Base-by-base conservation (phyloP, 176 grass and related monocot genomes). In the Lolium rigidum region DNA sequence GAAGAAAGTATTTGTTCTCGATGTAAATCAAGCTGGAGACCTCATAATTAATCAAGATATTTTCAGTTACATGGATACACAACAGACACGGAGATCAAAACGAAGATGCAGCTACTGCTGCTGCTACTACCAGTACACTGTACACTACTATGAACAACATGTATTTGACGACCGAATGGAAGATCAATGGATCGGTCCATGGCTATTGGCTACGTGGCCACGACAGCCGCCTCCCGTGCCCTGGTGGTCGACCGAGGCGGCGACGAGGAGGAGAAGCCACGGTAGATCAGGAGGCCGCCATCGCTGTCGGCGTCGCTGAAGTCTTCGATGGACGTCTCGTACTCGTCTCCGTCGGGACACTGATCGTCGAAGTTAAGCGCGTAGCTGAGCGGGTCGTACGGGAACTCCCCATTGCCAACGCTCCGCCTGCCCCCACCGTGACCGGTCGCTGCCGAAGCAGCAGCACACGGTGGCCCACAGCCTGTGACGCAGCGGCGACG, bases 331-430 rank as follows among this genome's bases (percentile, higher is more conserved):
- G 22, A 51, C 22, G 46, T 26, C 71, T 64, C 61, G 24, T 64
- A 28, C 0, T 86, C 67, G 0, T 63, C 90, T 20, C 14, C 66
- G 6, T 38, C 67, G 35, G 11, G 47, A 2, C 55, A 46, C 22
- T 54, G 51, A 16, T 89, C 80, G 74, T 98, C 95, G 67, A 95
- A 98, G 86, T 98, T 98, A 56, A 90, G 93, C 18, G 93, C 91
- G 80, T 95, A 95, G 90, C 95, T 98, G 80, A 98, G 88, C 71
- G 95, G 93, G 78, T 98, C 95, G 58, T 98, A 95, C 31, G 87
- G 74, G 89, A 94, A 93, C 54, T 92, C 80, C 55, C 38, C 66
- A 12, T 4, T 35, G 31, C 52, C 35, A 2, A 4, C 5, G 5
- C 25, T 24, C 81, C 81, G 83, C 50, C 71, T 49, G 13, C 31